Base-by-base conservation (phyloP, 768 basidiomycete species). In the Kwoniella mangroviensis region DNA sequence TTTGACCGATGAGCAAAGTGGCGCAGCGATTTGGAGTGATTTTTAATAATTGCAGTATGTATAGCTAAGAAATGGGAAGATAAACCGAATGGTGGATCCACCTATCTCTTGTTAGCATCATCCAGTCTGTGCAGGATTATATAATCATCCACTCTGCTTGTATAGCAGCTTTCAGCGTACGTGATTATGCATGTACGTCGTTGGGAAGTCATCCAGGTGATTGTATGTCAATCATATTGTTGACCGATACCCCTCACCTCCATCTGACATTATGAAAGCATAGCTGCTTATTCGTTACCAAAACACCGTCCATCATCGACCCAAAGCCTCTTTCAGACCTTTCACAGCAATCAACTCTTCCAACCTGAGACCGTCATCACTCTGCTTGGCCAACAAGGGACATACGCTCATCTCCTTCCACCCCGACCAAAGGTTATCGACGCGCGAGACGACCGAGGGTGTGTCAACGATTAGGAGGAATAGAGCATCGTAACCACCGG, bases 401-500 rank as follows among this genome's bases (percentile, higher is more conserved):
- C 82, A 80, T 5, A 86, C 84, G 11, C 75, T 78, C 82, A 86
- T 84, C 49, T 83, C 82, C 9, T 67, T 79, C 81, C 82, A 85
- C 2, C 57, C 63, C 9, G 64, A 61, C 81, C 84, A 83, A 10
- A 85, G 61, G 12, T 60, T 40, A 58, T 83, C 83, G 3, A 85
- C 79, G n/a, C 69, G 63, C 1, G 65, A 83, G 80, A 74, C 84
- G 82, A 70, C 84, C 75, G 60, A 21, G 17, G 45, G 89, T 87
- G 52, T 62, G 17, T 84, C 82, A 76, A 91, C 87, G 19, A 94
- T 88, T 17, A 99, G 88, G 5, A 99, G 85, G 93, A 94, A 98
- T 68, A 98, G 88, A 7, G 97, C 97, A 80, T 99, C 97, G 82
- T 92, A 98, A 1, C 97, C 97, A 11, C 97, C 97, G 63, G 97